Percentiles rank a stretch among this genome's conserved stretches.
Evolutionary conservation across 2,329 filamentous ascomycete genomes (phyloP).

Genomic region (Hypoxylon rubiginosum): DNA sequence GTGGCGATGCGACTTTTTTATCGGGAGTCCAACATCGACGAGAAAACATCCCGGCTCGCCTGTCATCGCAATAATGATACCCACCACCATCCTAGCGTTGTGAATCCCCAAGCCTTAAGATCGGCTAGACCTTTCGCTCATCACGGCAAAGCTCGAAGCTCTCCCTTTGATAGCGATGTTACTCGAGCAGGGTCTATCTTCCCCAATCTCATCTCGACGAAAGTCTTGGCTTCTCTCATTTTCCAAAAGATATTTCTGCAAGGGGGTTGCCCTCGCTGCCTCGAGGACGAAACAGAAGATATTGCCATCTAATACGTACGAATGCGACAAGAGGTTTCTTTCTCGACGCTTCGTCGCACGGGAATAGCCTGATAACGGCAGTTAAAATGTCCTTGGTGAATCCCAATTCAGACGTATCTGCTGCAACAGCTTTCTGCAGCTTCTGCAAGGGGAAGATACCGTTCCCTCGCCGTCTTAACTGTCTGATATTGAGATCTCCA

Average conservation of each 20-base stretch:
- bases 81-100: slow-evolving; percentile 25
- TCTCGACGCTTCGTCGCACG: not conserved
- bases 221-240: slow-evolving; percentile 23
- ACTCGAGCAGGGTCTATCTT: slow-evolving; percentile 22
- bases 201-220: slow-evolving; percentile 24
- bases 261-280: no score
- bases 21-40: slow-evolving; percentile 5
- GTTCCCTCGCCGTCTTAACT: not conserved
- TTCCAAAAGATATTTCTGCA: slow-evolving; percentile 5
- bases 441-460: slow-evolving; percentile 6
- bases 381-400: not conserved
- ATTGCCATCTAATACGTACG: not conserved
- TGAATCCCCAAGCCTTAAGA: slow-evolving; percentile 8
- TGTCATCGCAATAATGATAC: slow-evolving; percentile 21
- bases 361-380: slow-evolving; percentile 15
- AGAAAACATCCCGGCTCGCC: slow-evolving; percentile 20
- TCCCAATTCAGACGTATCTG: not conserved
- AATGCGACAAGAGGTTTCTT: slow-evolving; percentile 6
- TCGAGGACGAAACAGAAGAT: no score
- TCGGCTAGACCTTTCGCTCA: slow-evolving; percentile 22
- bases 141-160: slow-evolving; percentile 17
- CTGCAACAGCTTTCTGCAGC: slow-evolving; percentile 1
- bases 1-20: slow-evolving; percentile 15
- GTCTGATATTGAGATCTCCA: slow-evolving; percentile 4
- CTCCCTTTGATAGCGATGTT: slow-evolving; percentile 21